phyloP scores from a whole-genome alignment of 768 basidiomycete genomes.

The Lactifluus pinguis region DNA sequence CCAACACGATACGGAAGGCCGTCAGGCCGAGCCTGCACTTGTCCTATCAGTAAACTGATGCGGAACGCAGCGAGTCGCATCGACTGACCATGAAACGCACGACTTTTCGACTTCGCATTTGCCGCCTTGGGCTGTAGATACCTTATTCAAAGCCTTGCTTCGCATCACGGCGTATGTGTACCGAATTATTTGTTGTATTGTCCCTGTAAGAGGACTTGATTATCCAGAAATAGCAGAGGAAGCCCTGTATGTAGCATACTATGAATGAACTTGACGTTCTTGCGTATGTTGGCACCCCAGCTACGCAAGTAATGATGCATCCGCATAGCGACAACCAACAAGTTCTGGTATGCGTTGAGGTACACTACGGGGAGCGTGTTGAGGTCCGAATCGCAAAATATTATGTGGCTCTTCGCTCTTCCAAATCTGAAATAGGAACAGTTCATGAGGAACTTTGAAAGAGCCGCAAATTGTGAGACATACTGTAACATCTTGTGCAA shows the following conservation, averaged over 20 bases:
- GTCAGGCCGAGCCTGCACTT: slow-evolving; percentile 59
- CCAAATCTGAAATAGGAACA: slow-evolving; percentile 40
- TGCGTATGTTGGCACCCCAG: slow-evolving; percentile 41
- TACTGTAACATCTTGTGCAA: slow-evolving; percentile 68
- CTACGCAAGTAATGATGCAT: slow-evolving; percentile 72
- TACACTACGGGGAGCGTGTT: slow-evolving; percentile 57
- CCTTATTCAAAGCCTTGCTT: slow-evolving; percentile 34
- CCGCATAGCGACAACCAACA: slow-evolving; percentile 75
- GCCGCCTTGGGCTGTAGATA: slow-evolving; percentile 32
- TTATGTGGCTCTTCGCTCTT: slow-evolving; percentile 65
- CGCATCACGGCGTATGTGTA: slow-evolving; percentile 47
- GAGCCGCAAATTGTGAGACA: slow-evolving; percentile 21
- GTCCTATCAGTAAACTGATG: background rate
- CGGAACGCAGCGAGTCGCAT: background rate
- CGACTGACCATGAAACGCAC: slow-evolving; percentile 52
- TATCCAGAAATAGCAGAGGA: background rate
- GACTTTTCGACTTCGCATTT: slow-evolving; percentile 39
- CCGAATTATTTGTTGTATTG: slow-evolving; percentile 50
- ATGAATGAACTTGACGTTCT: slow-evolving; percentile 42
- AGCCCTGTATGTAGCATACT: slow-evolving; percentile 32
- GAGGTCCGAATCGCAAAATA: slow-evolving; percentile 67
- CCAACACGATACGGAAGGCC: slow-evolving; percentile 66
- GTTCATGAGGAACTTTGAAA: background rate
- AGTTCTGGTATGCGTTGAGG: slow-evolving; percentile 81
- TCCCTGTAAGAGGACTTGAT: slow-evolving; percentile 33